A percentile compares a stretch with the other conserved stretches of the same genome.
Conservation (phyloP, 1,284 basidiomycete species). For the Cystobasidium sp. region DNA sequence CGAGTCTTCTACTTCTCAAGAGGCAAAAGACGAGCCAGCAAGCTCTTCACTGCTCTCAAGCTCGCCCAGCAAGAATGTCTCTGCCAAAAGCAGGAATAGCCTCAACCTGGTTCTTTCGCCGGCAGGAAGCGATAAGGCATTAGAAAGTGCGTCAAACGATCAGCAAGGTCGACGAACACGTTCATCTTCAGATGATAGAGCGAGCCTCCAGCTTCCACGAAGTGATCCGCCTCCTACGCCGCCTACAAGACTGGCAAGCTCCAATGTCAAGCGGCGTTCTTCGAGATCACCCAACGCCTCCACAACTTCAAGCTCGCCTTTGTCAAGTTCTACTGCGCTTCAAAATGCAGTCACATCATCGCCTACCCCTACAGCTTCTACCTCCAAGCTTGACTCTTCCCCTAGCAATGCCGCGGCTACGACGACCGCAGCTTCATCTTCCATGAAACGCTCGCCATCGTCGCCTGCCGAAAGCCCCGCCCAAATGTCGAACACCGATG, state of each 20-base stretch:
- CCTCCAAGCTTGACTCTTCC: slow-evolving; percentile 8
- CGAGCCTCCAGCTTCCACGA: slow-evolving; percentile 4
- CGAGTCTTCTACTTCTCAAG: neutral
- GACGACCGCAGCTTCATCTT: slow-evolving; percentile 17
- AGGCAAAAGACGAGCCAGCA: neutral
- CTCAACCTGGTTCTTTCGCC: slow-evolving; percentile 27
- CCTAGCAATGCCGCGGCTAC: slow-evolving; percentile 7
- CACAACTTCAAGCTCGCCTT: slow-evolving; percentile 21
- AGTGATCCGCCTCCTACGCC: slow-evolving; percentile 39
- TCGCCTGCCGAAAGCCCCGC: slow-evolving; percentile 6
- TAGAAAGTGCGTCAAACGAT: neutral
- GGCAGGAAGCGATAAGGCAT: slow-evolving; percentile 8
- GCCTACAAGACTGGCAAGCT: slow-evolving; percentile 34
- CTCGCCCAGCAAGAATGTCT: neutral
- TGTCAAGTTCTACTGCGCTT: slow-evolving; percentile 11
- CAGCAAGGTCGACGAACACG: neutral
- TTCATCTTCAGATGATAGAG: slow-evolving; percentile 10
- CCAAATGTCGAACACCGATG: neutral
- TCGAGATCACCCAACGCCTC: slow-evolving; percentile 25
- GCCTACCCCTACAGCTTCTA: slow-evolving; percentile 9
- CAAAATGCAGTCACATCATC: slow-evolving; percentile 30
- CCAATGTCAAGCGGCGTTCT: slow-evolving; percentile 17
- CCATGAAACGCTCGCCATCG: slow-evolving; percentile 34
- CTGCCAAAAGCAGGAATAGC: slow-evolving; percentile 24
- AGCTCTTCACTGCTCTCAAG: neutral